Percentiles rank a stretch among this genome's conserved stretches.
Conservation (phyloP, 176 grass and related monocot species). For the Microstegium vimineum region DNA sequence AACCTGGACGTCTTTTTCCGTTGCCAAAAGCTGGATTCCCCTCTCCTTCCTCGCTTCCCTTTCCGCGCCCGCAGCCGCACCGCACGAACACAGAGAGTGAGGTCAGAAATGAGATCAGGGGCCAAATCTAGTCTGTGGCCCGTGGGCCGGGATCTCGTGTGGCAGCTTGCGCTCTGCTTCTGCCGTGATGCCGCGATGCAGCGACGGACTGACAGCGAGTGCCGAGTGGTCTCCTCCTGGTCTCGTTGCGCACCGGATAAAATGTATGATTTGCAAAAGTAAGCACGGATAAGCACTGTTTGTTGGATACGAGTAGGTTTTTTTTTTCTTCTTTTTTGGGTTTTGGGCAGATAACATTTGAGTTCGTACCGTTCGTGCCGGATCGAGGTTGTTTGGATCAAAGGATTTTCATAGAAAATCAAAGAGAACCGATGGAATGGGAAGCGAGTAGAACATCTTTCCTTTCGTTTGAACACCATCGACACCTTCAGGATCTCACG, state of each 20-base stretch:
- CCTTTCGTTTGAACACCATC: background rate
- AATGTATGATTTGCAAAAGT: background rate
- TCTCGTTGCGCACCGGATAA: background rate
- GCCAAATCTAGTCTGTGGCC: background rate
- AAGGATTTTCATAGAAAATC: background rate
- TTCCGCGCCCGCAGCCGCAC: background rate
- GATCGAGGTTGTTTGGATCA: background rate
- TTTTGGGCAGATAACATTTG: background rate
- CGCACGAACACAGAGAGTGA: background rate
- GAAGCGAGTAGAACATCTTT: background rate
- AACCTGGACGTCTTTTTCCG: slow-evolving; percentile 55
- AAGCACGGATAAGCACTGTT: background rate
- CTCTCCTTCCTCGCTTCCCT: background rate
- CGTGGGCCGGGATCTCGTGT: background rate
- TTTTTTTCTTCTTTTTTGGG: too few species aligned
- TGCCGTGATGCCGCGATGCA: background rate
- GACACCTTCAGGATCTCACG: too few species aligned
- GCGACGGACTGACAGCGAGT: background rate
- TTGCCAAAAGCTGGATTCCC: slow-evolving; percentile 20
- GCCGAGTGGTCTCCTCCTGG: background rate
- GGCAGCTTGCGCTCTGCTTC: background rate
- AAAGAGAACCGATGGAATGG: background rate
- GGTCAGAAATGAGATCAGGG: slow-evolving; percentile 41
- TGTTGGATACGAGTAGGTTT: too few species aligned
- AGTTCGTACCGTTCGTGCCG: background rate